Percentiles rank a stretch among this genome's conserved stretches.
Conservation (phyloP, 2,329 filamentous ascomycete species). For the Trichophyton simii region DNA sequence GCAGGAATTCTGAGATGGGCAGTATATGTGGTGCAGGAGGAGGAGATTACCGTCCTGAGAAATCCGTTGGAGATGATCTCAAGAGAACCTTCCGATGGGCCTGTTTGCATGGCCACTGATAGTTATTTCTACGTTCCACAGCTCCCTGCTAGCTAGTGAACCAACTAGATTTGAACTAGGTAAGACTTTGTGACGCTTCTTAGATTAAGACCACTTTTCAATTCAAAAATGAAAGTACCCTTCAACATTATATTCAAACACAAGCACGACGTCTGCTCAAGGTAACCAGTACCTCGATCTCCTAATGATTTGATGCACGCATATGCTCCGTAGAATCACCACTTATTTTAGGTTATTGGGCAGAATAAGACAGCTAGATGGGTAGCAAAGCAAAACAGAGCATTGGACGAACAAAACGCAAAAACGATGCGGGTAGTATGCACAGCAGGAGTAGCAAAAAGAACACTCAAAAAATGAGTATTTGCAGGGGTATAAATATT, state of each 20-base stretch:
- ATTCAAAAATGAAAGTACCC: background rate
- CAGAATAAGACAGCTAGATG: background rate
- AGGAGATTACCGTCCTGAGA: conserved; percentile 25
- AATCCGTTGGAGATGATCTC: conserved; percentile 24
- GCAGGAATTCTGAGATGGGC: conserved; percentile 32
- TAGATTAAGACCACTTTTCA: too few relatives aligned
- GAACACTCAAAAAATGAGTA: background rate
- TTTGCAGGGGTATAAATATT: background rate
- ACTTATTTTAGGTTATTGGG: background rate
- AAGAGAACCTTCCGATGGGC: background rate
- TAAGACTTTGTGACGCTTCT: too few relatives aligned
- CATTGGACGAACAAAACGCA: background rate
- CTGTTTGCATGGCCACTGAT: conserved; percentile 11
- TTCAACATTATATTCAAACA: background rate
- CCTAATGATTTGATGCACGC: background rate
- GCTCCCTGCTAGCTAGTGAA: background rate
- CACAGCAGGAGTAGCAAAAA: background rate
- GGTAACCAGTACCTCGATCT: background rate
- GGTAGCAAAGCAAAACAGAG: background rate
- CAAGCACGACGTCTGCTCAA: background rate
- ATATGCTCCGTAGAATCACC: background rate
- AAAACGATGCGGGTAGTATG: background rate
- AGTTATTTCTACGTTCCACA: conserved; percentile 28
- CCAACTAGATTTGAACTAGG: too few relatives aligned
- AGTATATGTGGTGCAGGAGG: conserved; percentile 31